Percentiles rank a stretch among this genome's conserved stretches.
phyloP scores from a whole-genome alignment of 768 basidiomycete species.

The Amanita pseudoporphyria region DNA sequence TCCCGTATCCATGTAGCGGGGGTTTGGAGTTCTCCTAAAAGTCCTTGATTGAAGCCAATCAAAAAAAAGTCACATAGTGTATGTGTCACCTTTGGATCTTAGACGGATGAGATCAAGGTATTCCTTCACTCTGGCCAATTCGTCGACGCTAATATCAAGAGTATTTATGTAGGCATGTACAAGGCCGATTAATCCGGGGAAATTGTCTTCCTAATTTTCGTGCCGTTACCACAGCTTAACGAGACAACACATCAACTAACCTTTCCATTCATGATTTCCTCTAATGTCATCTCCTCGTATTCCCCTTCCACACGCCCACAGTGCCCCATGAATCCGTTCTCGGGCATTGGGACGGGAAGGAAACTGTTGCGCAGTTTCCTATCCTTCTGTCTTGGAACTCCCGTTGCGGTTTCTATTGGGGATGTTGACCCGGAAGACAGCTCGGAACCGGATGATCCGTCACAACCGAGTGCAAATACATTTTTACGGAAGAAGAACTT shows the following conservation, averaged over 20 bases:
- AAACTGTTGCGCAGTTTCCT: conserved; percentile 69
- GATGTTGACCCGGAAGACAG: conserved; percentile 37
- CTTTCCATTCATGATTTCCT: conserved; percentile 95
- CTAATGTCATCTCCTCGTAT: conserved; percentile 85
- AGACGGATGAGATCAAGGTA: conserved; percentile 75
- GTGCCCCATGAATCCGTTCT: conserved; percentile 26
- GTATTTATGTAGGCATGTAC: conserved; percentile 81
- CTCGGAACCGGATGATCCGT: conserved; percentile 30
- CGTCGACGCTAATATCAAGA: conserved; percentile 60
- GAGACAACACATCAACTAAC: conserved; percentile 24
- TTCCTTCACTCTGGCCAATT: conserved; percentile 51
- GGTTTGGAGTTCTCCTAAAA: conserved; percentile 66
- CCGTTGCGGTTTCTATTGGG: conserved; percentile 20
- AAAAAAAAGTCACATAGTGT: background rate
- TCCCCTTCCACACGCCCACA: conserved; percentile 59
- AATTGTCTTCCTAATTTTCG: conserved; percentile 40
- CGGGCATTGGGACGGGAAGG: conserved; percentile 44
- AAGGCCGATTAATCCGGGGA: conserved; percentile 76
- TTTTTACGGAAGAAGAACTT: conserved; percentile 89
- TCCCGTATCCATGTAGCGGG: conserved; percentile 90
- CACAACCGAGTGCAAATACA: conserved; percentile 53
- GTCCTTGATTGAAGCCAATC: conserved; percentile 4
- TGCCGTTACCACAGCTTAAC: background rate
- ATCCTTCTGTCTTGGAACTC: conserved; percentile 36
- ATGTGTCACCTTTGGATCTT: conserved; percentile 61